phyloP scores from a whole-genome alignment of 306 rosid genomes.

The Echinosophora koreensis region DNA sequence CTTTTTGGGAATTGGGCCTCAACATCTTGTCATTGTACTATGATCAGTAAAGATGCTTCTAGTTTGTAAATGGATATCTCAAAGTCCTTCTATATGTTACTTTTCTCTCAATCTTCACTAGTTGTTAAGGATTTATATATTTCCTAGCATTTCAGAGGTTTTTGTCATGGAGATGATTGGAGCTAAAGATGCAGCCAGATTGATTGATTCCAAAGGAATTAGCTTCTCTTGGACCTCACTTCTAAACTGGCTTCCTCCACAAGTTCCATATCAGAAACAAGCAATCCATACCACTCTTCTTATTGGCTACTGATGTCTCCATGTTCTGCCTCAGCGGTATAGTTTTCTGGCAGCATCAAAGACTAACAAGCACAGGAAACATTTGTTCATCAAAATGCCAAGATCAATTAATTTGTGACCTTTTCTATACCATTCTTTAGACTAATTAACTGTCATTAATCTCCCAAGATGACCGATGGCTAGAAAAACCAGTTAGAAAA shows the following conservation, averaged over 20 bases:
- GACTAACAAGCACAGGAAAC: constrained; percentile 44
- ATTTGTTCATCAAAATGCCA: constrained; percentile 31
- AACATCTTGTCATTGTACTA: constrained; percentile 6
- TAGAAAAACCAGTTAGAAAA: neutral
- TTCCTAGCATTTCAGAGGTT: constrained; percentile 43
- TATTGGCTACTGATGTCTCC: constrained; percentile 28
- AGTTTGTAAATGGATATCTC: constrained; percentile 17
- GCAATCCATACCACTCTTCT: constrained; percentile 15
- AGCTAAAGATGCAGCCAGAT: constrained; percentile 47
- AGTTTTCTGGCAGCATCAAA: constrained; percentile 38
- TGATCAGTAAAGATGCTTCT: neutral
- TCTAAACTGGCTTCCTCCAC: constrained; percentile 39
- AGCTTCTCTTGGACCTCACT: constrained; percentile 41
- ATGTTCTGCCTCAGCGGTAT: constrained; percentile 46
- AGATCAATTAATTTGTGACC: constrained; percentile 28
- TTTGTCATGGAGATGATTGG: constrained; percentile 47
- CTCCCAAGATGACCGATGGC: constrained; percentile 33
- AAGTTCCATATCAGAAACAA: constrained; percentile 36
- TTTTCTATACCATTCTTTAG: constrained; percentile 44
- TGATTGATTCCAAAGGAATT: constrained; percentile 41
- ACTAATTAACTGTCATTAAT: constrained; percentile 36
- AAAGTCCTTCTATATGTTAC: constrained; percentile 25
- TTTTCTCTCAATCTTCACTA: neutral
- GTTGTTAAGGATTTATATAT: constrained; percentile 22
- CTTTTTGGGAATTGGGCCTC: neutral